Evolutionary conservation across 2,329 filamentous ascomycete species (phyloP).

Genomic region (Chaetomium sp.): DNA sequence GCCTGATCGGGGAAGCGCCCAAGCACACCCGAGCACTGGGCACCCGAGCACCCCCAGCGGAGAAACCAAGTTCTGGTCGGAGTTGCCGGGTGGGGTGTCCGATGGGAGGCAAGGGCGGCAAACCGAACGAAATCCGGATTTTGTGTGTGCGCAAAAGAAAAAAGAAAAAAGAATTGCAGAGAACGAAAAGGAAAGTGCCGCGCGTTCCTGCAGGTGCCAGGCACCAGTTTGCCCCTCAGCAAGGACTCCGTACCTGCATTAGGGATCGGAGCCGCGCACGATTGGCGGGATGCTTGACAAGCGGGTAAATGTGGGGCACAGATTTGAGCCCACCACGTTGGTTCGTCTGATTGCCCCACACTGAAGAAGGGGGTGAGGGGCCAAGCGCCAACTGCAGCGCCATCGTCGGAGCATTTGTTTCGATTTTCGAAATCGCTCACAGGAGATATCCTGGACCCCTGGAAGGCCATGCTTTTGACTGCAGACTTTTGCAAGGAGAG

Average conservation of each 20-base stretch:
- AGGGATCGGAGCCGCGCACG: conserved; percentile 6
- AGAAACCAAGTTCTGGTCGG: background rate
- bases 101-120: background rate
- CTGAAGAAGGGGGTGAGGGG: too few species aligned
- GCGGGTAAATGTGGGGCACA: conserved; percentile 14
- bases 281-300: conserved; percentile 22
- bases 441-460: conserved; percentile 1
- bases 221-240: conserved; percentile 8
- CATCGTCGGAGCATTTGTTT: conserved; percentile 21
- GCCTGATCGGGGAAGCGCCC: background rate
- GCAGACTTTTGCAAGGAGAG: background rate
- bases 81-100: background rate
- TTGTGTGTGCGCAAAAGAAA: conserved; percentile 9
- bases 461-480: conserved; percentile 2
- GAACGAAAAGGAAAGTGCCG: conserved; percentile 14
- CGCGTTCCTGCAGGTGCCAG: conserved; percentile 27
- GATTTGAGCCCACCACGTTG: conserved; percentile 22
- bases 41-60: too few species aligned
- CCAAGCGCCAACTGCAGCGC: conserved; percentile 20
- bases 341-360: conserved; percentile 4
- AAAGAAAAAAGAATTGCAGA: background rate
- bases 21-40: too few species aligned
- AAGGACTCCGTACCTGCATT: conserved; percentile 29
- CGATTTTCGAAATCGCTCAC: background rate
- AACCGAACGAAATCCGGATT: background rate